A percentile compares a stretch with the other conserved stretches of the same genome.
These are phyloP conservation scores for Taxillus chinensis DNA, from an alignment of 164 flowering plant genomes.

Conservation along the genomic window DNA sequence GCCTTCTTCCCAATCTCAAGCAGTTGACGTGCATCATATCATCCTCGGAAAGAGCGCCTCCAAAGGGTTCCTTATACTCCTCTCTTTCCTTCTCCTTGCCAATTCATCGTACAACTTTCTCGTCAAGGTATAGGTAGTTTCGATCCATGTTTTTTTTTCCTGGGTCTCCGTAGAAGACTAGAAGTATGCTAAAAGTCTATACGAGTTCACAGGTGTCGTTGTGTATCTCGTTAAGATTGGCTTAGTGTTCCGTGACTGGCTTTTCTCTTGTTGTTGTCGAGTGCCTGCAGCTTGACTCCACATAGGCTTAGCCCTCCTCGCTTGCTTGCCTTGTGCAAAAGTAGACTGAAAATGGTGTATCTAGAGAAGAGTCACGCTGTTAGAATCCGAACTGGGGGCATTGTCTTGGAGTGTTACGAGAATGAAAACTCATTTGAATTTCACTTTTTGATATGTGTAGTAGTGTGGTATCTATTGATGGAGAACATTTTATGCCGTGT, in stretches of 20 bases:
- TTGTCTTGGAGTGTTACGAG: no score
- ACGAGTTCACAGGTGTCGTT: no score
- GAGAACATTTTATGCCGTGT: neutral
- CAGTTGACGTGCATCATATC: constrained; percentile 41
- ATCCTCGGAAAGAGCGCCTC: constrained; percentile 20
- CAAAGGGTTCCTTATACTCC: constrained; percentile 14
- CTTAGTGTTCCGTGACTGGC: neutral
- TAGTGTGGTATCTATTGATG: neutral
- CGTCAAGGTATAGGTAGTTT: constrained; percentile 22
- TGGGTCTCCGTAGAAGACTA: neutral
- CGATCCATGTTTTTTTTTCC: constrained; percentile 1
- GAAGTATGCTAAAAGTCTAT: neutral
- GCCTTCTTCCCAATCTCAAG: constrained; percentile 14
- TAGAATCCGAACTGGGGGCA: no score
- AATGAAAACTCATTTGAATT: neutral
- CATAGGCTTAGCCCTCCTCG: no score
- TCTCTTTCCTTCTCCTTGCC: constrained; percentile 19
- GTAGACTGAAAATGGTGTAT: no score
- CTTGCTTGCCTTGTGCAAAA: no score
- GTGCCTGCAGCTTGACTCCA: no score
- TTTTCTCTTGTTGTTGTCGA: no score
- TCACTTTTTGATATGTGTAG: neutral
- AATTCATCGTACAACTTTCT: constrained; percentile 14
- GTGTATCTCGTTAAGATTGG: neutral
- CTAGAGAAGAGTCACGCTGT: no score